Conservation (phyloP, 345 rosid genomes). For the Murraya paniculata region DNA sequence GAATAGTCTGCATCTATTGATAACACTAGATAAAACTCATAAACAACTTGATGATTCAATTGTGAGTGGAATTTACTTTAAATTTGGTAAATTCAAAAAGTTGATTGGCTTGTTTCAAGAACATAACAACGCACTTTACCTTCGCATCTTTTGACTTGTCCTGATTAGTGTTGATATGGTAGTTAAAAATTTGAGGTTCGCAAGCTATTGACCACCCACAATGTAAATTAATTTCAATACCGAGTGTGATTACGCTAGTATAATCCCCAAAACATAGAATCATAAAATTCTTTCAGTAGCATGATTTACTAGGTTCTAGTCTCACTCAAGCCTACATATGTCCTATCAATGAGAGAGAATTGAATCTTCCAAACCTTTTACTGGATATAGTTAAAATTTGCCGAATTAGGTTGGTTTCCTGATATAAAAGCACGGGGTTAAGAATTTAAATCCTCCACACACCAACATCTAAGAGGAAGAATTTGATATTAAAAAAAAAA, state of each 20-base stretch:
- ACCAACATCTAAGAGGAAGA: too few relatives aligned
- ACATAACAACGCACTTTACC: not conserved
- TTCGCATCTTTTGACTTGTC: not conserved
- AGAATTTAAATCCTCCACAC: too few relatives aligned
- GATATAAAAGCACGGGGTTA: too few relatives aligned
- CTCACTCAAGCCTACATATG: too few relatives aligned
- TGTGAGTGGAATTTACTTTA: not conserved
- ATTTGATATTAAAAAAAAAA: too few relatives aligned
- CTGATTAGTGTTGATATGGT: not conserved
- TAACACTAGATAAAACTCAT: slow-evolving; percentile 5
- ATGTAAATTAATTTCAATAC: too few relatives aligned
- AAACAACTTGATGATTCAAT: not conserved
- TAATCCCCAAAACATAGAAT: too few relatives aligned
- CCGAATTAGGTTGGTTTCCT: too few relatives aligned
- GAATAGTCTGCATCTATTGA: not conserved
- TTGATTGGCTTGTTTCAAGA: not conserved
- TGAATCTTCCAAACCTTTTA: too few relatives aligned
- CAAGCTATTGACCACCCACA: not conserved
- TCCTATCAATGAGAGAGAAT: too few relatives aligned
- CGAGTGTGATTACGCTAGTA: not conserved
- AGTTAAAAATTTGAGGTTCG: not conserved
- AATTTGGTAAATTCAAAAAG: not conserved
- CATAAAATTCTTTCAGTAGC: not conserved
- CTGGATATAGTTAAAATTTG: too few relatives aligned
- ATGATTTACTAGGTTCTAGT: too few relatives aligned